Evolutionary conservation across 2,329 filamentous ascomycete genomes (phyloP), one percentile per base, ranked within the genome.

Genomic region (Dendrostoma leiphaemia): DNA sequence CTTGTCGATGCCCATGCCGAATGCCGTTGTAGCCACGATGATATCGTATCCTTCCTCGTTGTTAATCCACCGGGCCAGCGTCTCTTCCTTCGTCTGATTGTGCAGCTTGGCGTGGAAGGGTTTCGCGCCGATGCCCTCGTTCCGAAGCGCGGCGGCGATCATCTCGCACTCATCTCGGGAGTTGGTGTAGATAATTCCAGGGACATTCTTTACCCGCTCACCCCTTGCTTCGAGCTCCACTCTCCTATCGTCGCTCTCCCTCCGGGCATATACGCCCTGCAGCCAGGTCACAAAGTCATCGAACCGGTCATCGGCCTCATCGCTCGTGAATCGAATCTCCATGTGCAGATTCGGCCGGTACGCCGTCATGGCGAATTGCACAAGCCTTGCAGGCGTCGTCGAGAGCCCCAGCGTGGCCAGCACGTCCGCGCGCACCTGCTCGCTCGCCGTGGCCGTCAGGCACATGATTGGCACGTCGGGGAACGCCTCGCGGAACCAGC

Each of bases 1-100:
- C 70, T 97, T 97, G 70, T 97, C 92, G 60, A 97, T 97, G 24
- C 93, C 93, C 93, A 97, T 97, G 2, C 93, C 93, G 64, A 97
- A 97, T 0, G 93, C 93, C 1, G 91, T 97, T 0, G 93, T 97
- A 2, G 93, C 93, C 26, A 97, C 91, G 57, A 97, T 93, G 46
- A 97, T 85, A 67, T 94, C 91, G 71, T 94, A 96, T 1, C 88
- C 88, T 24, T 81, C 78, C 51, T 83, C 81, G 67, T 90, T 89
- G 51, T 80, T 78, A 43, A 91, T 85, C 89, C 89, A 93, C 17
- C 81, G 80, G 15, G 79, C 71, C 4, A 92, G 76, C 1, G 88
- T 88, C 55, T 88, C 82, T 61, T 89, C 86, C 64, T 91, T 91
- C 53, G 82, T 78, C 6, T 85, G 76, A 65, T 85, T 81, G 53